Base-by-base conservation (phyloP, 306 rosid species). In the Abrus precatorius region DNA sequence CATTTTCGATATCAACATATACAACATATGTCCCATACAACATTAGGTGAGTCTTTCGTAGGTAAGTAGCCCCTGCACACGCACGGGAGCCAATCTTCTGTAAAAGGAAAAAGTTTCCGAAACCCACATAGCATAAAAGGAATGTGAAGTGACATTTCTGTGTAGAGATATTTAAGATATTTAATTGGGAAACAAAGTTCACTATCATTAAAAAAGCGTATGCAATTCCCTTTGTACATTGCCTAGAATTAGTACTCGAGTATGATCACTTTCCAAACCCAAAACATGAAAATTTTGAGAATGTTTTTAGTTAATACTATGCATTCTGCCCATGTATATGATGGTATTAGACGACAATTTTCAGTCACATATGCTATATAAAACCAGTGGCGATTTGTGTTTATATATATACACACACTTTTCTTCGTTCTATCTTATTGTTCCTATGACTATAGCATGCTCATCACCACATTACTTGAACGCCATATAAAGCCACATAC, bases 261-360 rank as follows among this genome's bases (percentile, higher is more conserved):
- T 48, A 49, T 49, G 34, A 13, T 61, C 38, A 62, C 13, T 69
- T 68, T 68, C 49, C 43, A 28, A 36, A n/a, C 62, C 76, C 76
- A 52, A 71, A 71, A 50, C 54, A 54, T 55, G 29, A 3, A 55
- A 55, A 62, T 47, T 33, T 69, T 30, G 9, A 13, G 28, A 2
- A 59, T 44, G 5, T 5, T 78, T 60, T 32, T 60, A 53, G 36
- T 66, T 32, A 48, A 9, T 48, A 48, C n/a, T 27, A 66, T 54
- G 43, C 55, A 40, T 54, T 12, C 43, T 77, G 66, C 33, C 74
- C 56, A 29, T 12, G 41, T 67, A 60, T 11, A 44, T 40, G 40
- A 32, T 32, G 50, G 5, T 8, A 47, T 69, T 43, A 47, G 40
- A 9, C 54, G 63, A 61, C 59, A 47, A 73, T 73, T 72, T 63